Evolutionary conservation across 352 stramenopile genomes (phyloP), one percentile per base, ranked within the genome.

Genomic region (Peronospora belbahrii): DNA sequence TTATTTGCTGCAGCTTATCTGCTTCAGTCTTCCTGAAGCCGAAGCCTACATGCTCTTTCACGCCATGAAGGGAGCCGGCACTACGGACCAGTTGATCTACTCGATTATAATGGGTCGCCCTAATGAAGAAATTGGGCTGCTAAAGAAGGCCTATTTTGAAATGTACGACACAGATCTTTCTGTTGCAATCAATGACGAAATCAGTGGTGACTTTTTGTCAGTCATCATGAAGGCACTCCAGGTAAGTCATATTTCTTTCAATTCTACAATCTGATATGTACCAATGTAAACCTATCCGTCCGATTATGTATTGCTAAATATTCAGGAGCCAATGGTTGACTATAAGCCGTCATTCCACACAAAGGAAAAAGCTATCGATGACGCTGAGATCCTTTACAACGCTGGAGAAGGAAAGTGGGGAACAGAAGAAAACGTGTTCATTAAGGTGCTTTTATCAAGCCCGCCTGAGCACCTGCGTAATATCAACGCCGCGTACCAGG

Each of bases 391-490:
- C 10, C 23, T n/a, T n/a, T n/a, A 87, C 64, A 85, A 85, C 18
- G 71, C 79, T 2, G 79, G 79, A 30, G 72, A 90, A 43, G 79
- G 74, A 53, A 85, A 87, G 55, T 87, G 72, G 71, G 79, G 79
- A 39, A 90, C 79, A 35, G 79, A 90, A 49, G 74, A 84, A 36
- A 67, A 74, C 9, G 50, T 33, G 2, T 87, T 90, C 52, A 59
- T 77, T 20, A 86, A 85, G 50, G 58, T 79, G 30, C 44, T 88
- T 31, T 42, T 85, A n/a, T 45, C 70, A 8, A 85, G 70, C 41
- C 75, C 79, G n/a, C 67, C 71, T 2, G 45, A 74, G 59, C 74
- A 87, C 53, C 24, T 90, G 23, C 53, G 55, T 18, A 65, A 78
- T 27, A 75, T 90, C 28, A 48, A 90, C 19, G 57, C 54, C 18